Evolutionary conservation across 1,284 basidiomycete species (phyloP).

Genomic region (Ceratobasidium sp.): DNA sequence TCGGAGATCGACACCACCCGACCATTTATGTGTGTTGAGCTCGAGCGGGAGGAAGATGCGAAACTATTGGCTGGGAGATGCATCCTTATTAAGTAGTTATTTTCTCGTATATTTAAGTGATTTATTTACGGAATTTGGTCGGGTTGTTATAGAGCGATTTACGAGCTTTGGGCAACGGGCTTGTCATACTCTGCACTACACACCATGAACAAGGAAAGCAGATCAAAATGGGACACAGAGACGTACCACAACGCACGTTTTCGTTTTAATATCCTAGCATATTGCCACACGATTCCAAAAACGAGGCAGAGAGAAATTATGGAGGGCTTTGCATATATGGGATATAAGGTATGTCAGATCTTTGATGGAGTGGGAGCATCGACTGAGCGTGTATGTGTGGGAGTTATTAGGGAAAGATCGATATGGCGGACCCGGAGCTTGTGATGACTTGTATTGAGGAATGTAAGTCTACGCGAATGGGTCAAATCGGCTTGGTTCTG

Average conservation of each 20-base stretch:
- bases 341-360: constrained; percentile 53
- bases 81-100: constrained; percentile 82
- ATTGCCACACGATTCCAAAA: constrained; percentile 81
- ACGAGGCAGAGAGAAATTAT: constrained; percentile 76
- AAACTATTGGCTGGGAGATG: constrained; percentile 80
- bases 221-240: constrained; percentile 66
- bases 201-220: constrained; percentile 63
- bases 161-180: constrained; percentile 81
- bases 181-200: constrained; percentile 80
- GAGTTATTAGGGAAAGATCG: constrained; percentile 78
- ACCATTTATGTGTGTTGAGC: constrained; percentile 80
- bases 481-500: not conserved
- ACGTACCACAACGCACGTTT: constrained; percentile 77
- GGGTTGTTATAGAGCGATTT: constrained; percentile 73
- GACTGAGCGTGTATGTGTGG: not conserved
- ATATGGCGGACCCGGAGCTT: constrained; percentile 86
- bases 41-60: constrained; percentile 82
- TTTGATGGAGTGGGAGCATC: not conserved
- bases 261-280: constrained; percentile 83
- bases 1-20: constrained; percentile 65
- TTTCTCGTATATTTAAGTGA: not conserved
- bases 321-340: constrained; percentile 89
- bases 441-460: constrained; percentile 90
- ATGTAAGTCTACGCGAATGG: constrained; percentile 66
- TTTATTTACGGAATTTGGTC: not conserved